Percentiles rank a stretch among this genome's conserved stretches.
phyloP scores from a whole-genome alignment of 83 land plant species.

The Diphasiastrum complanatum region DNA sequence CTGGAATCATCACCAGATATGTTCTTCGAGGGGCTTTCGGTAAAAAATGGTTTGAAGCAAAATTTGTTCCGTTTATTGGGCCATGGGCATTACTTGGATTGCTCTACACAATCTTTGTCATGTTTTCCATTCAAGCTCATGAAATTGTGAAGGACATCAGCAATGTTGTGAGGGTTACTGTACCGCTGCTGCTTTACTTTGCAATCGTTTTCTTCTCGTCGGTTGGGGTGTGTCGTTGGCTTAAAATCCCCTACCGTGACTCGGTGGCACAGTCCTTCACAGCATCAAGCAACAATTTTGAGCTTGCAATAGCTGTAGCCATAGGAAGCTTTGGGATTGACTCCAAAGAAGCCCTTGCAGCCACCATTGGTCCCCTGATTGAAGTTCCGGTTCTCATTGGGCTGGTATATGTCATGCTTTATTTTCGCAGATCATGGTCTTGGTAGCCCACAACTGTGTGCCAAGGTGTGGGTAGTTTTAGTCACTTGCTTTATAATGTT shows the following conservation, averaged over 20 bases:
- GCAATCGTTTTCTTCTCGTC: conserved; percentile 34
- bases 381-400: conserved; percentile 35
- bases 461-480: too few species aligned
- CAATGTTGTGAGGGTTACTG: conserved; percentile 30
- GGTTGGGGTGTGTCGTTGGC: conserved; percentile 26
- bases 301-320: conserved; percentile 46
- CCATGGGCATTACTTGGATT: conserved; percentile 39
- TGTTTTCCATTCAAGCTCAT: conserved; percentile 42
- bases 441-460: too few species aligned
- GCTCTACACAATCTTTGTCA: conserved; percentile 43
- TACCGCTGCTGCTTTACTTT: conserved; percentile 37
- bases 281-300: conserved; percentile 43
- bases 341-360: conserved; percentile 38
- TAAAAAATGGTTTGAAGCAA: conserved; percentile 19
- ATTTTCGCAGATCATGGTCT: too few species aligned
- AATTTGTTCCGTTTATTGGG: conserved; percentile 33
- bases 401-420: conserved; percentile 31
- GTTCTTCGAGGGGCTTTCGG: conserved; percentile 16
- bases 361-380: conserved; percentile 40
- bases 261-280: conserved; percentile 40
- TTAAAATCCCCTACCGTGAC: conserved; percentile 24
- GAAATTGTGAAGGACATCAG: conserved; percentile 29
- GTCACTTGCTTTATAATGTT: too few species aligned
- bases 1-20: conserved; percentile 34
- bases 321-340: conserved; percentile 43